Evolutionary conservation across 1,284 basidiomycete species (phyloP).

Genomic region (Trichosporon inkin): DNA sequence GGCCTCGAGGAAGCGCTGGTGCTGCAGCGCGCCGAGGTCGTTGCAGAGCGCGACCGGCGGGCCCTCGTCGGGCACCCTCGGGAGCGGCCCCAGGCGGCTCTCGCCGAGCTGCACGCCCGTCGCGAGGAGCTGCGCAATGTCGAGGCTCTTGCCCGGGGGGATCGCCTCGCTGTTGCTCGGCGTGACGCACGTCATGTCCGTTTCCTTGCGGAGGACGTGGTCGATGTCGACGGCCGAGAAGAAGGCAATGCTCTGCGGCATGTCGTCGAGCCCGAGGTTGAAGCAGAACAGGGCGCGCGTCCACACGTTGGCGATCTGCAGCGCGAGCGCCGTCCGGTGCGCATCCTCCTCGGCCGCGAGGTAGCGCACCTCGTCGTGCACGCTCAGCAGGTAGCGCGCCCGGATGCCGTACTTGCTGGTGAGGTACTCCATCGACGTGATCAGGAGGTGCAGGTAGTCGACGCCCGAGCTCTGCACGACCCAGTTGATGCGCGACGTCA

Average conservation of each 20-base stretch:
- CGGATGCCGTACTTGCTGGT: constrained; percentile 75
- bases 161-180: constrained; percentile 83
- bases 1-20: constrained; percentile 35
- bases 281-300: constrained; percentile 88
- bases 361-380: constrained; percentile 96
- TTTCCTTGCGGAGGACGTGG: constrained; percentile 86
- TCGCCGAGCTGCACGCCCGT: not conserved
- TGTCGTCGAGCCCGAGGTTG: constrained; percentile 89
- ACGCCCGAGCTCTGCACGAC: constrained; percentile 98
- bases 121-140: constrained; percentile 64
- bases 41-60: constrained; percentile 34
- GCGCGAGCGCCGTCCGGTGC: constrained; percentile 82
- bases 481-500: constrained; percentile 98
- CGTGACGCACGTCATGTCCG: constrained; percentile 91
- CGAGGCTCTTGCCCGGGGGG: constrained; percentile 76
- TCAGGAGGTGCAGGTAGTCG: constrained; percentile 94
- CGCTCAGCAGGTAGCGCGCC: constrained; percentile 91
- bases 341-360: constrained; percentile 82
- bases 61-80: constrained; percentile 11
- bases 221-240: constrained; percentile 97
- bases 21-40: constrained; percentile 27
- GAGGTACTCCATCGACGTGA: constrained; percentile 91
- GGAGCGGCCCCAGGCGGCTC: not conserved
- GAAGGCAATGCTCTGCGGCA: constrained; percentile 91
- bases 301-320: constrained; percentile 96